phyloP scores from a whole-genome alignment of 352 stramenopile genomes.

The Hyaloperonospora arabidopsidis region DNA sequence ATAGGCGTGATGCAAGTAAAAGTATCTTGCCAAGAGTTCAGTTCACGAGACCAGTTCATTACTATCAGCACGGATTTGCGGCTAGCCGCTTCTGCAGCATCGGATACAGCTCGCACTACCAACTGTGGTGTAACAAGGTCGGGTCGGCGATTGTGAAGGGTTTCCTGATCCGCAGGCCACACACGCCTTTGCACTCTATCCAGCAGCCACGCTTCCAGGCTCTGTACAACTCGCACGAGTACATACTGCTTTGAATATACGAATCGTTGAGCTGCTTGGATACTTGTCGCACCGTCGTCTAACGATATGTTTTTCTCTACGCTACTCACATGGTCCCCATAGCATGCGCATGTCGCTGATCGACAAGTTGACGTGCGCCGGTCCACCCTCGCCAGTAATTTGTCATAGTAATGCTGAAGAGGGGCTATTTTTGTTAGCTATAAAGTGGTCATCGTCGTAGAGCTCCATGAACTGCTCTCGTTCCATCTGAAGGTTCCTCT shows the following conservation, averaged over 20 bases:
- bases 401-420: background rate
- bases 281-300: background rate
- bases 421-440: background rate
- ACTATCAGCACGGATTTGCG: slow-evolving; percentile 9
- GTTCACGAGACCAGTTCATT: slow-evolving; percentile 8
- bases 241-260: no score
- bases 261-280: no score
- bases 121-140: background rate
- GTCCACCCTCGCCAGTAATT: background rate
- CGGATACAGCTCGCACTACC: background rate
- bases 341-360: background rate
- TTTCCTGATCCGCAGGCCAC: no score
- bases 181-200: no score
- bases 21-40: slow-evolving; percentile 29
- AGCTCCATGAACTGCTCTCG: background rate
- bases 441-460: background rate
- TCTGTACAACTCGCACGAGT: no score
- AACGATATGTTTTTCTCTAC: background rate
- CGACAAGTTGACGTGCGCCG: background rate
- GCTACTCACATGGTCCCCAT: background rate
- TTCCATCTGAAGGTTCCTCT: background rate
- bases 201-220: no score
- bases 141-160: background rate
- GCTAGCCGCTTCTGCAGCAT: slow-evolving; percentile 2
- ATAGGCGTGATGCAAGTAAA: slow-evolving; percentile 22